These are phyloP conservation scores for Starmerella roubikii DNA, from an alignment of 805 yeast species.

Conservation along the genomic window DNA sequence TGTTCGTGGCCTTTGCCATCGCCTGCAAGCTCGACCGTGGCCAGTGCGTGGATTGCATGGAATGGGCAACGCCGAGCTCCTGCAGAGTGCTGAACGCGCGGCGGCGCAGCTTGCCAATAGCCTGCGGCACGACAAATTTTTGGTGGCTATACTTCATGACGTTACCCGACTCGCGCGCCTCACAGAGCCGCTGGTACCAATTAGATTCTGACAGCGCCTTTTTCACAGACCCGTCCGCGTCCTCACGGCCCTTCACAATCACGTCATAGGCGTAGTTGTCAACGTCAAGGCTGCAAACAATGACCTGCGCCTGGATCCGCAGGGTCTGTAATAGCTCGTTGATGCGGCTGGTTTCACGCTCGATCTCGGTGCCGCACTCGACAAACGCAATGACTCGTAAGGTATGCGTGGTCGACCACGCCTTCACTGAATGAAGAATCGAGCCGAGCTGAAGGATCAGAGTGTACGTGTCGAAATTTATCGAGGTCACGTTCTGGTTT, in stretches of 20 bases:
- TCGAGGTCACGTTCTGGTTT: slow-evolving; percentile 51
- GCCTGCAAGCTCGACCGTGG: slow-evolving; percentile 5
- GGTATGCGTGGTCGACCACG: slow-evolving; percentile 68
- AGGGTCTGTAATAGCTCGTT: slow-evolving; percentile 52
- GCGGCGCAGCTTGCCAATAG: slow-evolving; percentile 20
- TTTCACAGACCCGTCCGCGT: slow-evolving; percentile 36
- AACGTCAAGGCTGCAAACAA: slow-evolving; percentile 53
- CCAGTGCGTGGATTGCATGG: slow-evolving; percentile 38
- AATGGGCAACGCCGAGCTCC: slow-evolving; percentile 62
- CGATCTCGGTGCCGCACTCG: slow-evolving; percentile 55
- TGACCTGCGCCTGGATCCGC: slow-evolving; percentile 70
- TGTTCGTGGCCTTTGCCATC: slow-evolving; percentile 5
- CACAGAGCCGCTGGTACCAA: slow-evolving; percentile 72
- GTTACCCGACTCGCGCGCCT: slow-evolving; percentile 35
- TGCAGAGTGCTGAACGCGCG: slow-evolving; percentile 48
- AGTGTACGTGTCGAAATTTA: slow-evolving; percentile 92
- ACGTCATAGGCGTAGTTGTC: slow-evolving; percentile 57
- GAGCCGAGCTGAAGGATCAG: slow-evolving; percentile 88
- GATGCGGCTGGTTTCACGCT: slow-evolving; percentile 55
- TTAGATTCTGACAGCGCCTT: slow-evolving; percentile 42
- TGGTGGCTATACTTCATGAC: slow-evolving; percentile 1
- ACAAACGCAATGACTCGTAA: slow-evolving; percentile 83
- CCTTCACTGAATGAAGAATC: slow-evolving; percentile 80
- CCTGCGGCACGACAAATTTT: slow-evolving; percentile 17
- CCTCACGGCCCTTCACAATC: slow-evolving; percentile 54